Evolutionary conservation across 805 yeast species (phyloP).

Genomic region (Jamesozyma piceae): DNA sequence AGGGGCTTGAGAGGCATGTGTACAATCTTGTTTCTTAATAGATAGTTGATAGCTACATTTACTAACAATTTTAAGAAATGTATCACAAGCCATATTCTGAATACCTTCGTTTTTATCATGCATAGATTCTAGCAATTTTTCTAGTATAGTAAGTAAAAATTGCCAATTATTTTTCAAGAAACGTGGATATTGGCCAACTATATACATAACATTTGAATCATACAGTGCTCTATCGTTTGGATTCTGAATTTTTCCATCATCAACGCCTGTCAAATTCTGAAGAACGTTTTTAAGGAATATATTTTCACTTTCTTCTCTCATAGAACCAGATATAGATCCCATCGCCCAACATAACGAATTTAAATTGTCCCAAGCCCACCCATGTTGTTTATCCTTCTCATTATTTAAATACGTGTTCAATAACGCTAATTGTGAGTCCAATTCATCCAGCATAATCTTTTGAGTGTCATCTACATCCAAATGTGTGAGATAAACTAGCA

Average conservation of each 20-base stretch:
- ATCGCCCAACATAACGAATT: conserved; percentile 98
- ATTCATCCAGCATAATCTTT: conserved; percentile 77
- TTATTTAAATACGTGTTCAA: not conserved
- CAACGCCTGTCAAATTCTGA: conserved; percentile 73
- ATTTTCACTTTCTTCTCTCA: conserved; percentile 95
- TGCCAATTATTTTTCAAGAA: conserved; percentile 96
- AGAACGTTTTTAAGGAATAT: conserved; percentile 76
- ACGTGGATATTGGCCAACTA: conserved; percentile 96
- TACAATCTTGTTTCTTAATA: conserved; percentile 62
- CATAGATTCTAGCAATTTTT: conserved; percentile 93
- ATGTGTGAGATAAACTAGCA: conserved; percentile 86
- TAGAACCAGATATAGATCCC: conserved; percentile 95
- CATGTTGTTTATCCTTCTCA: conserved; percentile 38
- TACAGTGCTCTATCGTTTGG: conserved; percentile 89
- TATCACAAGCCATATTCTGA: conserved; percentile 99
- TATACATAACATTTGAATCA: conserved; percentile 96
- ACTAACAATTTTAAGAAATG: conserved; percentile 84
- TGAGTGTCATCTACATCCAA: conserved; percentile 89
- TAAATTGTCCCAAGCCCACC: conserved; percentile 88
- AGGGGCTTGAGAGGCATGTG: conserved; percentile 27
- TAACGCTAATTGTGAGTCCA: conserved; percentile 61
- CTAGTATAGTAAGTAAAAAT: conserved; percentile 84
- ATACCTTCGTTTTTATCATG: conserved; percentile 98
- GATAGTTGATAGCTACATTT: conserved; percentile 93
- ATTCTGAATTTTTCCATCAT: conserved; percentile 88